Conservation (phyloP, 176 grass and related monocot species). For the Bonia amplexicaulis region DNA sequence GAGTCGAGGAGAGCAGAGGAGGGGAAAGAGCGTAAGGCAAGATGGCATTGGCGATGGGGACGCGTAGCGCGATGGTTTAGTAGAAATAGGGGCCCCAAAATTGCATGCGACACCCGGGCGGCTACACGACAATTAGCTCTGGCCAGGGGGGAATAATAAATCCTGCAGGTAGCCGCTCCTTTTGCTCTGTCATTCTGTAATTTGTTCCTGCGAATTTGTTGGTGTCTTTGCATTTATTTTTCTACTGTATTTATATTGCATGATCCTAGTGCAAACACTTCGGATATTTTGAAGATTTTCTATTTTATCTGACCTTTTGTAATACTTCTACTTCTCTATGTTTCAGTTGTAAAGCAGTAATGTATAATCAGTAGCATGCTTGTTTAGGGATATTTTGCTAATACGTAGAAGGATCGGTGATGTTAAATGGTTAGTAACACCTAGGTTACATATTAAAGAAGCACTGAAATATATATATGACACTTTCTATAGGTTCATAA, state of each 20-base stretch:
- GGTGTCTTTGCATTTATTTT: neutral
- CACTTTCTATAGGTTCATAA: too few species aligned
- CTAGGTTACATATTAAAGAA: neutral
- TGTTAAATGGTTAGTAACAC: neutral
- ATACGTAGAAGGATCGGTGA: too few species aligned
- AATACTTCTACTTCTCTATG: neutral
- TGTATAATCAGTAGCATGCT: neutral
- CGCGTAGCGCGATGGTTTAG: constrained; percentile 25
- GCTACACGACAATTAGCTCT: constrained; percentile 24
- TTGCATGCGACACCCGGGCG: constrained; percentile 15
- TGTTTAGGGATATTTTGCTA: neutral
- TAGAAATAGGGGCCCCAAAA: constrained; percentile 1
- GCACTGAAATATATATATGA: neutral
- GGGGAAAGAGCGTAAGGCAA: constrained; percentile 30
- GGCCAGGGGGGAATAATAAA: neutral
- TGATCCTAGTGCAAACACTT: neutral
- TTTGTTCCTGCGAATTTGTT: neutral
- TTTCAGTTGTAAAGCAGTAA: neutral
- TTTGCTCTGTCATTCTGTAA: neutral
- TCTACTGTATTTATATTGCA: neutral
- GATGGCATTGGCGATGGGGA: constrained; percentile 24
- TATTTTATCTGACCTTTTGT: neutral
- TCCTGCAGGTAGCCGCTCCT: neutral
- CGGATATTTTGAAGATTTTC: neutral
- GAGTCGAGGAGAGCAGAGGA: constrained; percentile 11